Evolutionary conservation across 2,329 filamentous ascomycete species (phyloP).

Genomic region (Gremmenia infestans): DNA sequence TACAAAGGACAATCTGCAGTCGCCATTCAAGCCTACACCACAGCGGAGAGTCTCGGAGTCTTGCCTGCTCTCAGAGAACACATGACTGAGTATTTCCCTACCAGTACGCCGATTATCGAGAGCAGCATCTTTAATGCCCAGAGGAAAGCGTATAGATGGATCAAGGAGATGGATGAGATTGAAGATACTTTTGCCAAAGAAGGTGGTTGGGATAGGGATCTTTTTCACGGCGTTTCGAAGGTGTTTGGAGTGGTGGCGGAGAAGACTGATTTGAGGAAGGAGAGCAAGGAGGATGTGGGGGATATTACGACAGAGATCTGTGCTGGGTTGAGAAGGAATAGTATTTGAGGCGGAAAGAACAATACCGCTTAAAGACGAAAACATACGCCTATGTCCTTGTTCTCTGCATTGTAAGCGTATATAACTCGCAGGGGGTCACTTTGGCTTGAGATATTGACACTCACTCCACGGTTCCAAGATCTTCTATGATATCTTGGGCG

Average conservation of each 20-base stretch:
- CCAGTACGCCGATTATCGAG: constrained; percentile 2
- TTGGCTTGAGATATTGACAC: no score
- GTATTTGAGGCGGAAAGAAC: neutral
- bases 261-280: neutral
- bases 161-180: constrained; percentile 71
- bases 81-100: constrained; percentile 7
- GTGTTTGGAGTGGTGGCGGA: constrained; percentile 54
- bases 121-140: constrained; percentile 4
- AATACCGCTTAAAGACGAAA: neutral
- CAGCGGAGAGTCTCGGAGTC: constrained; percentile 59
- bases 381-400: no score
- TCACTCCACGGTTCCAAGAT: no score
- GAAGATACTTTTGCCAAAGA: constrained; percentile 57
- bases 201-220: constrained; percentile 50
- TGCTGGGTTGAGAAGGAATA: constrained; percentile 2
- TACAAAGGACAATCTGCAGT: constrained; percentile 62
- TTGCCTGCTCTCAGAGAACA: constrained; percentile 32
- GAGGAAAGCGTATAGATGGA: constrained; percentile 69
- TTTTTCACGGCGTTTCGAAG: constrained; percentile 55
- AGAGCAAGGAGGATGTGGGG: constrained; percentile 28
- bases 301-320: neutral
- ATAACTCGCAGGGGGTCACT: no score
- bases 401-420: no score
- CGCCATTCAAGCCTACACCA: constrained; percentile 63
- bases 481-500: no score